Evolutionary conservation across 768 basidiomycete genomes (phyloP).

Genomic region (Mycena floridula): DNA sequence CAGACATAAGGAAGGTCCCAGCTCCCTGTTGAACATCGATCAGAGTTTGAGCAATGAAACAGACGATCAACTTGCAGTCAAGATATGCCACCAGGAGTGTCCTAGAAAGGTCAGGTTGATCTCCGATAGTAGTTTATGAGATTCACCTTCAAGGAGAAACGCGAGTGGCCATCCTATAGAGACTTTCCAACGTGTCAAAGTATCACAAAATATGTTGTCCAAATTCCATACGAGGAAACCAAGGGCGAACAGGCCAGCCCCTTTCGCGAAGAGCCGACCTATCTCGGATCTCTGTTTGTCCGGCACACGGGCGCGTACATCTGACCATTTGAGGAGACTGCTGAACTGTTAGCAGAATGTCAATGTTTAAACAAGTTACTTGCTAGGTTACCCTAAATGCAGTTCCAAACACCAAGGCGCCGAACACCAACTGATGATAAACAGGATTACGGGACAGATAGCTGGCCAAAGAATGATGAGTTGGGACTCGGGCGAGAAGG

Average conservation of each 20-base stretch:
- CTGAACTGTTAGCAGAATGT: too few relatives aligned
- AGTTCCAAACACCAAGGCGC: constrained; percentile 42
- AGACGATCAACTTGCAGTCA: constrained; percentile 39
- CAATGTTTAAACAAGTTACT: too few relatives aligned
- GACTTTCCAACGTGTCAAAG: constrained; percentile 50
- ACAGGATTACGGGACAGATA: constrained; percentile 66
- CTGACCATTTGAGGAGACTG: constrained; percentile 43
- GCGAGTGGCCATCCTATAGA: constrained; percentile 57
- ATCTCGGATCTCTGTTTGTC: constrained; percentile 34
- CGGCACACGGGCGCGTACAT: constrained; percentile 33
- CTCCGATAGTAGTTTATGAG: neutral
- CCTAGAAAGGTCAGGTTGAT: constrained; percentile 25
- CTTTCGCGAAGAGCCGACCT: constrained; percentile 41
- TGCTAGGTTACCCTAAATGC: constrained; percentile 44
- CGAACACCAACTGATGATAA: constrained; percentile 78
- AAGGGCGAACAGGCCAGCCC: constrained; percentile 48
- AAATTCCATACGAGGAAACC: constrained; percentile 78
- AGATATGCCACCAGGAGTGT: constrained; percentile 72
- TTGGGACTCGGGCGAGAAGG: neutral
- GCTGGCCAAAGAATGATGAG: constrained; percentile 34
- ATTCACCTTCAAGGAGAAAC: constrained; percentile 56
- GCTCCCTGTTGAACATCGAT: constrained; percentile 30
- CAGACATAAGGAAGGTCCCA: constrained; percentile 47
- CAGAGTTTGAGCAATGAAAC: neutral
- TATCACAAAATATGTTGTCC: constrained; percentile 70